These are phyloP conservation scores for Aphanomyces euteiches DNA, from an alignment of 352 stramenopile genomes.

Conservation along the genomic window DNA sequence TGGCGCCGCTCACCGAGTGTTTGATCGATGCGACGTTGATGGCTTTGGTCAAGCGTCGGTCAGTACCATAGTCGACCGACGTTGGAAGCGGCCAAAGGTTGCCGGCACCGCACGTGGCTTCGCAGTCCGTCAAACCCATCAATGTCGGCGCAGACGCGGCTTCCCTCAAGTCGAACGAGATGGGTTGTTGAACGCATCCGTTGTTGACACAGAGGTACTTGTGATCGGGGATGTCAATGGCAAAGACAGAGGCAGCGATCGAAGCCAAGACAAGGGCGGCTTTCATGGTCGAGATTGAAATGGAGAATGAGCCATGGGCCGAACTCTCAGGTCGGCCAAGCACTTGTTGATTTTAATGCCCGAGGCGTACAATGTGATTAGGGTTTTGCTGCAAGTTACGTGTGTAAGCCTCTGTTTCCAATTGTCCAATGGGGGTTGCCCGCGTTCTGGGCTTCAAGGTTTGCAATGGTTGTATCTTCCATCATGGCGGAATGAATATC, in stretches of 20 bases:
- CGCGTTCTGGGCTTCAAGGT: no score
- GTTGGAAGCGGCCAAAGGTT: constrained; percentile 24
- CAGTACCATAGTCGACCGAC: neutral
- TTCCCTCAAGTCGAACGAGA: neutral
- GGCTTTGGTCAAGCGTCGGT: neutral
- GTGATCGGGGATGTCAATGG: constrained; percentile 11
- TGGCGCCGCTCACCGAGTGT: neutral
- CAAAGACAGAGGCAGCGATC: neutral
- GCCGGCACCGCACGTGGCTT: constrained; percentile 10
- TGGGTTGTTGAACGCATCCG: constrained; percentile 4
- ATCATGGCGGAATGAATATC: no score
- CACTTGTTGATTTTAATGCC: no score
- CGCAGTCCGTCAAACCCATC: neutral
- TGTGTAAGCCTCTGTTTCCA: no score
- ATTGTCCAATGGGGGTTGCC: no score
- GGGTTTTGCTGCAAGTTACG: no score
- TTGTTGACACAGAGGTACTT: constrained; percentile 14
- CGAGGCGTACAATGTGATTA: no score
- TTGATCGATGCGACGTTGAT: neutral
- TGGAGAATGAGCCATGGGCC: neutral
- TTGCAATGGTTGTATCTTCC: no score
- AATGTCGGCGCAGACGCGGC: neutral
- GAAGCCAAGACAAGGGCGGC: neutral
- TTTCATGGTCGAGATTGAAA: neutral
- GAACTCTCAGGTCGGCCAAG: no score